Base-by-base conservation (phyloP, 371 early-diverging fungal genomes). In the Quaeritorhiza haematococci region DNA sequence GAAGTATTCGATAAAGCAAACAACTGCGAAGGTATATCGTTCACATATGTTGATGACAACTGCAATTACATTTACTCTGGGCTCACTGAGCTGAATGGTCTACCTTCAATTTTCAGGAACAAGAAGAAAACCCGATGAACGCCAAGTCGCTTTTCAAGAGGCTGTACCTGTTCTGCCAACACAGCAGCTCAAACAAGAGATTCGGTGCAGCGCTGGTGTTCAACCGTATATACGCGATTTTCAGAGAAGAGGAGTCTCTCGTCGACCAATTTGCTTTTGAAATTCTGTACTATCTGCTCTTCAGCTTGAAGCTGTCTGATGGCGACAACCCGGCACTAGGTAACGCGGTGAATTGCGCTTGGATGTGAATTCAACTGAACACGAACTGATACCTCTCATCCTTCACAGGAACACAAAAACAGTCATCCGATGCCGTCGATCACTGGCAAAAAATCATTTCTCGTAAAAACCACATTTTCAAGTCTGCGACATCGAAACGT, bases 1-100 rank as follows among this genome's bases (percentile, higher is more conserved):
- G 19, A 73, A 75, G 48, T 88, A 86, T 84, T 84, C 87, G 0
- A 83, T 90, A 55, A 88, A 88, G 58, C 88, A 87, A 54, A 68
- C 78, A 0, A 67, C 74, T 0, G 67, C 73, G 7, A 66, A 72
- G 33, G 77, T 73, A 64, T 41, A n/a, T 10, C n/a, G n/a, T n/a
- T n/a, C n/a, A n/a, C n/a, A n/a, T n/a, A n/a, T n/a, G n/a, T n/a
- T n/a, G n/a, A n/a, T n/a, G n/a, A n/a, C n/a, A n/a, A n/a, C n/a
- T n/a, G n/a, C n/a, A n/a, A n/a, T n/a, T n/a, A n/a, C n/a, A n/a
- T n/a, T n/a, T n/a, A n/a, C n/a, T n/a, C n/a, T n/a, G n/a, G n/a
- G n/a, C n/a, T n/a, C n/a, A n/a, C n/a, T n/a, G n/a, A n/a, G n/a
- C n/a, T n/a, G n/a, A n/a, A n/a, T n/a, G n/a, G n/a, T n/a, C n/a